Percentiles rank a stretch among this genome's conserved stretches.
Evolutionary conservation across 129 eudicot genomes (phyloP).

Genomic region (Centrapalus pauciflorus): DNA sequence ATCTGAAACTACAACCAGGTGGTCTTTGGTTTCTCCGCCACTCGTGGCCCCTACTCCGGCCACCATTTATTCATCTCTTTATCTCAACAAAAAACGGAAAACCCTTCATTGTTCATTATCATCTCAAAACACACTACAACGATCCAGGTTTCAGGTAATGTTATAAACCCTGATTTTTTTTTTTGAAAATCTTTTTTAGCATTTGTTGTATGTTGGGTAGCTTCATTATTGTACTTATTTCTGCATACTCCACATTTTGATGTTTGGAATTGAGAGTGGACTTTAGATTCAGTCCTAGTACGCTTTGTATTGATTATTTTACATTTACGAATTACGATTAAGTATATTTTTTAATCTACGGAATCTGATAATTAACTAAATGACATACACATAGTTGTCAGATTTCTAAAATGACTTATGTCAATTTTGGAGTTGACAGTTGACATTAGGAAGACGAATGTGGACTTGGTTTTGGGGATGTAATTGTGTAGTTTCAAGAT

Average conservation of each 20-base stretch:
- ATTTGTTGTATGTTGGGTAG: background rate
- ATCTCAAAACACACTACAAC: background rate
- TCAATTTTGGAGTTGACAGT: background rate
- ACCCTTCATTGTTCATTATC: background rate
- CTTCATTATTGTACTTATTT: background rate
- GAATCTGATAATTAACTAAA: background rate
- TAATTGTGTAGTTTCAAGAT: background rate
- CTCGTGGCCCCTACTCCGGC: background rate
- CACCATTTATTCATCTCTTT: background rate
- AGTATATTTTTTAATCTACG: background rate
- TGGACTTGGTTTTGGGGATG: background rate
- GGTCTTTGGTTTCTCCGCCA: conserved; percentile 12
- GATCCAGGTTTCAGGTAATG: background rate
- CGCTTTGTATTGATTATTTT: too few relatives aligned
- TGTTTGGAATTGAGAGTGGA: too few relatives aligned
- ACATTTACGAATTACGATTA: too few relatives aligned
- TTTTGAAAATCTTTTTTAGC: background rate
- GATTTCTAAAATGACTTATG: background rate
- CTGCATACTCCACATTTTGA: too few relatives aligned
- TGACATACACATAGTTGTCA: background rate
- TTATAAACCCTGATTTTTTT: background rate
- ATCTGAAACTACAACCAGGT: conserved; percentile 5
- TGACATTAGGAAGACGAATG: background rate
- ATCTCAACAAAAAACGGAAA: background rate
- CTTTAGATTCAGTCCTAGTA: too few relatives aligned